Evolutionary conservation across 148 eudicot genomes (phyloP), one percentile per base, ranked within the genome.

Genomic region (Amaranthus hypochondriacus): DNA sequence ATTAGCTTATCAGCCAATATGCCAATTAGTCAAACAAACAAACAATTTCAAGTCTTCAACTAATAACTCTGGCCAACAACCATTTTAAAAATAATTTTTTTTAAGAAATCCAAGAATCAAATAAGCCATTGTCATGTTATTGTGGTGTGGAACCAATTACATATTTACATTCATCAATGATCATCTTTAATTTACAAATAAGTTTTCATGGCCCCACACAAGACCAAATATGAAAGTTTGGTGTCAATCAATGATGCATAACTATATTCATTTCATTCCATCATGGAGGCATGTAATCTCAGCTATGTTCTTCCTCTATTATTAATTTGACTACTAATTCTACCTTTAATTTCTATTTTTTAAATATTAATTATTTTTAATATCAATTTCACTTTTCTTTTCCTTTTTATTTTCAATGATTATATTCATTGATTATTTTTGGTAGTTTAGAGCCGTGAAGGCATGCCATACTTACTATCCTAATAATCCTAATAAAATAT

Each of bases 251-350:
- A 46, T 77, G 67, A 62, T 77, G 80, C 72, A 15, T 57, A 52
- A 56, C 76, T 60, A 28, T 28, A 28, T 28, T 28, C 39, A 77
- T 57, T 57, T 57, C 21, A 11, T 77, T 56, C 12, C 60, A 43
- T 77, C 80, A 72, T 77, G 80, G 73, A 72, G 60, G 72, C 61
- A 77, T 56, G 80, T 72, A 66, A 71, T 77, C 42, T 65, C 67
- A 56, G 73, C 42, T 48, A 71, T 55, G 59, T 63, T 43, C 48
- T 63, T 7, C 48, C 71, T 69, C 51, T 55, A 39, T 48, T 44
- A 57, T 43, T 28, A 28, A 28, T 28, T 28, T 28, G 39, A 28
- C 39, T 28, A 28, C 39, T 28, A 28, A 28, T 28, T 28, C 39
- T 28, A 1, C 39, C 39, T 28, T 28, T 18, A 47, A 66, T 75